Conservation (phyloP, 345 rosid genomes). For the Euphorbia peplus region DNA sequence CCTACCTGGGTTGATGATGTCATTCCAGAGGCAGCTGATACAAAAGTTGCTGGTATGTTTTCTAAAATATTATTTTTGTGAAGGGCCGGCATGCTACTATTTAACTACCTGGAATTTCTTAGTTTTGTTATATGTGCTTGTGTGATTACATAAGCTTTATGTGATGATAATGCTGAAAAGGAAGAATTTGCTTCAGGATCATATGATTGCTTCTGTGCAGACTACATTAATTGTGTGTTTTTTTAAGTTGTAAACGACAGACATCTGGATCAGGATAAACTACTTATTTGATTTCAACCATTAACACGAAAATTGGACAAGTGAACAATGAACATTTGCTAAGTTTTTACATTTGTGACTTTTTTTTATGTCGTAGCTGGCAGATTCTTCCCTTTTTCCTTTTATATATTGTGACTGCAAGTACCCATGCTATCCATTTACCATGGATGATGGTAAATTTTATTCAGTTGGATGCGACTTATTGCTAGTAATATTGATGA, state of each 20-base stretch:
- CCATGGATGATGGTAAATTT: background rate
- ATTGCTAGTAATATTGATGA: background rate
- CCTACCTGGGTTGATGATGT: constrained; percentile 64
- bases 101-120: background rate
- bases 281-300: background rate
- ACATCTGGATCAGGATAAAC: background rate
- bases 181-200: background rate
- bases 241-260: background rate
- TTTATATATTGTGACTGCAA: background rate
- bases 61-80: background rate
- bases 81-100: background rate
- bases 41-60: constrained; percentile 35
- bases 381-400: background rate
- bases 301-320: background rate
- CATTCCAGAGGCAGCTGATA: constrained; percentile 24
- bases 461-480: background rate
- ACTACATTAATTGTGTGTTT: too few species aligned
- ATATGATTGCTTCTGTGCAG: too few species aligned
- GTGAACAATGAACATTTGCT: background rate
- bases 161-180: background rate
- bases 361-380: background rate
- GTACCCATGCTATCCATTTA: background rate
- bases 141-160: background rate
- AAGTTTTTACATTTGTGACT: background rate
- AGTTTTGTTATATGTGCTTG: background rate